A percentile compares a stretch with the other conserved stretches of the same genome.
These are phyloP conservation scores for Podospora australis DNA, from an alignment of 495 filamentous ascomycete genomes.

Conservation along the genomic window DNA sequence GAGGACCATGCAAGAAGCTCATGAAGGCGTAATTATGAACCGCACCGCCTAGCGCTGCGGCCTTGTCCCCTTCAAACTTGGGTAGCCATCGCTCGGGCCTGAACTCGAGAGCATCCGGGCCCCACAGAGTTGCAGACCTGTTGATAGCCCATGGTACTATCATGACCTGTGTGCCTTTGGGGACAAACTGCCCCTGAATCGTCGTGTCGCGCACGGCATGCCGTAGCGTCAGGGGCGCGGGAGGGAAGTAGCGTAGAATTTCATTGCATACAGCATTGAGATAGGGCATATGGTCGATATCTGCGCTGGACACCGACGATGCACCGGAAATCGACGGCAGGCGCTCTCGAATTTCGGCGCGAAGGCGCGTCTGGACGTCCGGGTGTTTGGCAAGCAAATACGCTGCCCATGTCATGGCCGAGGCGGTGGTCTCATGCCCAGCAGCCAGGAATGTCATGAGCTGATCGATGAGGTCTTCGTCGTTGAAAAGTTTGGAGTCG, in stretches of 20 bases:
- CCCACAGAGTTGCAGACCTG: slow-evolving; percentile 49
- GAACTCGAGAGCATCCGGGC: slow-evolving; percentile 49
- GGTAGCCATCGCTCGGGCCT: slow-evolving; percentile 58
- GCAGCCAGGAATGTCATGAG: slow-evolving; percentile 94
- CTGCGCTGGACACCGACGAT: slow-evolving; percentile 39
- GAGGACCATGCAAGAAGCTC: slow-evolving; percentile 55
- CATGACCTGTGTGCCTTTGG: slow-evolving; percentile 51
- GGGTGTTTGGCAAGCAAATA: slow-evolving; percentile 45
- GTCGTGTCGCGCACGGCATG: slow-evolving; percentile 56
- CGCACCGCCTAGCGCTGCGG: slow-evolving; percentile 42
- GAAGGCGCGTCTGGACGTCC: slow-evolving; percentile 44
- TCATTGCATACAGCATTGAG: slow-evolving; percentile 48
- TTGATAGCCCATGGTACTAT: slow-evolving; percentile 57
- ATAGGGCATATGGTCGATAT: slow-evolving; percentile 51
- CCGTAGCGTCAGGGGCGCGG: slow-evolving; percentile 56
- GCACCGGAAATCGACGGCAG: slow-evolving; percentile 47
- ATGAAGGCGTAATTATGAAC: slow-evolving; percentile 53
- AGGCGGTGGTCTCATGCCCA: slow-evolving; percentile 70
- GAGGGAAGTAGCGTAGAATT: slow-evolving; percentile 39
- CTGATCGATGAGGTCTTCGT: slow-evolving; percentile 80
- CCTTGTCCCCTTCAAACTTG: slow-evolving; percentile 23
- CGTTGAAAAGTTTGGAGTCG: slow-evolving; percentile 65
- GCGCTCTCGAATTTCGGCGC: slow-evolving; percentile 48
- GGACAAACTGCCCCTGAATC: slow-evolving; percentile 50
- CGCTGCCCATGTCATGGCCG: slow-evolving; percentile 50